Evolutionary conservation across 345 rosid genomes (phyloP), one percentile per base, ranked within the genome.

Genomic region (Eucalyptus decipiens): DNA sequence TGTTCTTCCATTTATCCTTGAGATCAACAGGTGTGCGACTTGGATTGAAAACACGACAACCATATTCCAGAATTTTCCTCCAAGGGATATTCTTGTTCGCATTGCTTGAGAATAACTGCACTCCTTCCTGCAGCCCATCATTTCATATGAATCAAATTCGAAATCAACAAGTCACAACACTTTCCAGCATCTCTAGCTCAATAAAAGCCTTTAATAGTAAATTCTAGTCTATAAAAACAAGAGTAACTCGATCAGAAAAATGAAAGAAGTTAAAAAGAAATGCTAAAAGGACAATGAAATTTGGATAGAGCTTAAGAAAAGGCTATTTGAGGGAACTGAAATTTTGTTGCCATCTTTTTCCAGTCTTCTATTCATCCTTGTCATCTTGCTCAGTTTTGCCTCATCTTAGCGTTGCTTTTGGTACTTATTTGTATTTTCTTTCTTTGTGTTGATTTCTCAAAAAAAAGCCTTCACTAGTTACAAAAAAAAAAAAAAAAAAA

Each of bases 1-100:
- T 91, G 87, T 90, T 93, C 92, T 94, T 95, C 98, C 98, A 96
- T 89, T 96, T 97, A 89, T 96, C 97, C 91, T 95, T 96, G 52
- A 97, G 98, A 92, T 96, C 99, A 85, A 89, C 28, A 1, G 99
- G 96, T 49, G 92, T 92, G 54, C 99, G 96, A 67, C 93, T 93
- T 76, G 87, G 58, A 50, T 95, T 85, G 65, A 96, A 97, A 88
- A 95, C 93, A 42, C 89, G 90, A 17, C n/a, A 89, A 88, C 99
- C 99, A 92, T 92, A 94, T 34, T 96, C 96, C 91, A 96, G 89
- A 88, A 97, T 92, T 91, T 94, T 97, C 90, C 92, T 93, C 98
- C 98, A 97, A 21, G 99, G 97, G 76, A 96, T 86, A 92, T 96
- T 95, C 92, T 93, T 96, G 12, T 93, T 95, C 30, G 51, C 88